Conservation (phyloP, 495 filamentous ascomycete species). For the Zalerion maritima region DNA sequence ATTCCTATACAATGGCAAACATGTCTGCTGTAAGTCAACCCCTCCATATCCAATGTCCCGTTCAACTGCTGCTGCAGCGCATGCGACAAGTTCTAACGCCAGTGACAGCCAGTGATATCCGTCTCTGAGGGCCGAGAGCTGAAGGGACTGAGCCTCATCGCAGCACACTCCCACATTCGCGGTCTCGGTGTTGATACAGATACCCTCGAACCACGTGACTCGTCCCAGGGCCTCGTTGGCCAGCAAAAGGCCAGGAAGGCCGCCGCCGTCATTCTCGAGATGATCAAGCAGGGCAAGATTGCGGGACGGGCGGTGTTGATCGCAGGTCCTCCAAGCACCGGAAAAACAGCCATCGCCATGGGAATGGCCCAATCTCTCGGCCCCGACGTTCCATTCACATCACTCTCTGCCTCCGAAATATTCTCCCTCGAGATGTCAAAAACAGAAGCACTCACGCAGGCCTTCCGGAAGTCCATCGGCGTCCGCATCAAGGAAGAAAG, state of each 20-base stretch:
- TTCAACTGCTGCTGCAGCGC: slow-evolving; percentile 1
- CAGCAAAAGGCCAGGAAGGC: slow-evolving; percentile 95
- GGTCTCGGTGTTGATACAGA: slow-evolving; percentile 89
- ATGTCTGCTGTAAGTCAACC: slow-evolving; percentile 13
- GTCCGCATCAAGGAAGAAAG: slow-evolving; percentile 96
- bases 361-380: slow-evolving; percentile 95
- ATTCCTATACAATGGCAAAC: too few relatives aligned
- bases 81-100: slow-evolving; percentile 7
- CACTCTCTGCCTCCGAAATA: slow-evolving; percentile 87
- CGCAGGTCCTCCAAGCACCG: slow-evolving; percentile 87
- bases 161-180: slow-evolving; percentile 94
- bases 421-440: slow-evolving; percentile 99
- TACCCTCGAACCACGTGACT: slow-evolving; percentile 67
- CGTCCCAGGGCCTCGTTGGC: slow-evolving; percentile 93
- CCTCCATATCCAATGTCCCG: slow-evolving; percentile 5
- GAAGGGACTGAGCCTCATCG: slow-evolving; percentile 87
- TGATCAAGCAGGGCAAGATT: slow-evolving; percentile 98
- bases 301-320: slow-evolving; percentile 91
- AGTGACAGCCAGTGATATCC: slow-evolving; percentile 69
- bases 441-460: slow-evolving; percentile 93
- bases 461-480: slow-evolving; percentile 92
- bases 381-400: slow-evolving; percentile 87
- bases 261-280: slow-evolving; percentile 86
- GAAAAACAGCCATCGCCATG: slow-evolving; percentile 98
- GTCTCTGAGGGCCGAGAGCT: slow-evolving; percentile 89